Conservation (phyloP, 495 filamentous ascomycete genomes). For the Neurospora sp. region DNA sequence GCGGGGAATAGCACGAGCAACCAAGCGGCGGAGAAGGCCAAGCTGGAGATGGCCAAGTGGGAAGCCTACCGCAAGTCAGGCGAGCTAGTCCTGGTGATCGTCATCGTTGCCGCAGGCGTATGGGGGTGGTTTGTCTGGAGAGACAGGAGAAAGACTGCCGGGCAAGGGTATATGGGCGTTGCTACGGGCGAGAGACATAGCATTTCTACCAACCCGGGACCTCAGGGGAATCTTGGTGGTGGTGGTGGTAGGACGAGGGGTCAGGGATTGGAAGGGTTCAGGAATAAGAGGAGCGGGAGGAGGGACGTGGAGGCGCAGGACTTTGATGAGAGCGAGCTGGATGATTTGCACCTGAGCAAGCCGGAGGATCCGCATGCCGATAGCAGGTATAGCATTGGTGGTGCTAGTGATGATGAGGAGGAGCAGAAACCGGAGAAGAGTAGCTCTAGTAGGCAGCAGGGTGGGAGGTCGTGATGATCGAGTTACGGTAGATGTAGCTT, state of each 20-base stretch:
- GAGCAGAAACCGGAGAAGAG: constrained; percentile 22
- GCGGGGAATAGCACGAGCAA: constrained; percentile 64
- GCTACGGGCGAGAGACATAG: constrained; percentile 15
- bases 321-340: constrained; percentile 83
- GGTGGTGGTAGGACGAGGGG: constrained; percentile 38
- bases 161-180: constrained; percentile 43
- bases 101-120: constrained; percentile 61
- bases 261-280: neutral
- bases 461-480: neutral
- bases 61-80: constrained; percentile 86
- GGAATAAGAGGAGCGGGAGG: constrained; percentile 7
- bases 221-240: constrained; percentile 3
- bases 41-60: constrained; percentile 80
- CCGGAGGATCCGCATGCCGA: constrained; percentile 29
- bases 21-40: constrained; percentile 59
- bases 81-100: constrained; percentile 78
- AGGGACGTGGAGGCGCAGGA: constrained; percentile 61
- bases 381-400: constrained; percentile 48
- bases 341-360: constrained; percentile 53
- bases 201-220: constrained; percentile 1
- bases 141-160: constrained; percentile 45
- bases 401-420: constrained; percentile 43
- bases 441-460: neutral
- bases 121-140: constrained; percentile 88
- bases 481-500: neutral